Conservation (phyloP, 768 basidiomycete species). For the Lactarius evosmus region DNA sequence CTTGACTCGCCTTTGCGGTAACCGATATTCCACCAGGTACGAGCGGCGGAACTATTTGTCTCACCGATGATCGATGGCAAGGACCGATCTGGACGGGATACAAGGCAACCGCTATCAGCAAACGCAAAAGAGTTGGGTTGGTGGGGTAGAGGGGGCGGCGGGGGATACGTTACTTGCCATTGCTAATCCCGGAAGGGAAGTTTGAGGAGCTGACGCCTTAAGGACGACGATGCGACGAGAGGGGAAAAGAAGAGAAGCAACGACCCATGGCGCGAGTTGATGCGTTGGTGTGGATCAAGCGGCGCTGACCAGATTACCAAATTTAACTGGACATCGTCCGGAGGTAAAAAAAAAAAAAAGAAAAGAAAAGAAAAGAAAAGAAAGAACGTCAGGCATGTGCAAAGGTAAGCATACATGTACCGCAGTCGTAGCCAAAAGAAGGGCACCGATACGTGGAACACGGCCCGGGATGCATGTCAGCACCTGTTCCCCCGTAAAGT, state of each 20-base stretch:
- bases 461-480: neutral
- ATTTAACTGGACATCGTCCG: slow-evolving; percentile 3
- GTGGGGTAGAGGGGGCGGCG: slow-evolving; percentile 1
- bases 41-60: neutral
- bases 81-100: neutral
- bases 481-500: slow-evolving; percentile 6
- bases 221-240: slow-evolving; percentile 1
- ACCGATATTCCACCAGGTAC: no score
- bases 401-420: neutral
- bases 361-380: no score
- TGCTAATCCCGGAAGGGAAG: slow-evolving; percentile 3
- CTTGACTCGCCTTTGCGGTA: no score
- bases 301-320: neutral
- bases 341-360: slow-evolving; percentile 3
- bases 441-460: slow-evolving; percentile 9
- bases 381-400: neutral
- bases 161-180: neutral
- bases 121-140: neutral
- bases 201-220: neutral
- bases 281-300: neutral
- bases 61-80: neutral
- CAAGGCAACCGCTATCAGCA: neutral
- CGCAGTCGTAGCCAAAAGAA: neutral
- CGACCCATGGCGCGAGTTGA: neutral
- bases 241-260: slow-evolving; percentile 7